These are phyloP conservation scores for Chlorella sp. DNA, from an alignment of 139 green algal species.

Conservation along the genomic window DNA sequence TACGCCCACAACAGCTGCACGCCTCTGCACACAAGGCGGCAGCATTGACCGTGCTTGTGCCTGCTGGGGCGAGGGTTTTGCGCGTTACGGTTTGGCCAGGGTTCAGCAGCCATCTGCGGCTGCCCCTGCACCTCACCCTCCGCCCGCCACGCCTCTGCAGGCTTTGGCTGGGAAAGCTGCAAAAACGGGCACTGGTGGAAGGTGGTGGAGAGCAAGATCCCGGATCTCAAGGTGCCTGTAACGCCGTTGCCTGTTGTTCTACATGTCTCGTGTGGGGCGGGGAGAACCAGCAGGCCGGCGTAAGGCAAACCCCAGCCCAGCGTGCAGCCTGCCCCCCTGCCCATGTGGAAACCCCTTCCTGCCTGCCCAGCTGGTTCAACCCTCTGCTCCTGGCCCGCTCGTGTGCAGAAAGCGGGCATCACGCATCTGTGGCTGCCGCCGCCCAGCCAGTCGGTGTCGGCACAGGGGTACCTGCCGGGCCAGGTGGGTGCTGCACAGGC, in stretches of 20 bases:
- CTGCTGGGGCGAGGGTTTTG: too few species aligned
- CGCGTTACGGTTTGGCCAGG: background rate
- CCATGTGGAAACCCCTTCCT: too few species aligned
- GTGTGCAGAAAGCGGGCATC: conserved; percentile 71
- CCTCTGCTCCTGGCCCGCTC: background rate
- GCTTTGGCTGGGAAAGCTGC: conserved; percentile 77
- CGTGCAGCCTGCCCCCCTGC: background rate
- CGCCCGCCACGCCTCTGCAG: conserved; percentile 40
- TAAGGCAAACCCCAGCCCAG: too few species aligned
- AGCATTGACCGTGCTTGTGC: too few species aligned
- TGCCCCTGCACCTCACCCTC: background rate
- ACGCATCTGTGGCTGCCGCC: conserved; percentile 95
- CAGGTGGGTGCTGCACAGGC: conserved; percentile 59
- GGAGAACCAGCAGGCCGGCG: too few species aligned
- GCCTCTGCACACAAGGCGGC: too few species aligned
- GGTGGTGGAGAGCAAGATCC: conserved; percentile 55
- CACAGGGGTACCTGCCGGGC: conserved; percentile 88
- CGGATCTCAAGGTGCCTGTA: conserved; percentile 57
- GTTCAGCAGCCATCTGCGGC: background rate
- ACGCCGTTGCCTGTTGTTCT: background rate
- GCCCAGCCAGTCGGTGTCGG: conserved; percentile 87
- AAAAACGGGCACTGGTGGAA: conserved; percentile 63
- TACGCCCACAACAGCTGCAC: too few species aligned
- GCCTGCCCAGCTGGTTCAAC: background rate
- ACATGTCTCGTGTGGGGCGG: background rate